Evolutionary conservation across 495 filamentous ascomycete species (phyloP).

Genomic region (Hyaloscypha bicolor): DNA sequence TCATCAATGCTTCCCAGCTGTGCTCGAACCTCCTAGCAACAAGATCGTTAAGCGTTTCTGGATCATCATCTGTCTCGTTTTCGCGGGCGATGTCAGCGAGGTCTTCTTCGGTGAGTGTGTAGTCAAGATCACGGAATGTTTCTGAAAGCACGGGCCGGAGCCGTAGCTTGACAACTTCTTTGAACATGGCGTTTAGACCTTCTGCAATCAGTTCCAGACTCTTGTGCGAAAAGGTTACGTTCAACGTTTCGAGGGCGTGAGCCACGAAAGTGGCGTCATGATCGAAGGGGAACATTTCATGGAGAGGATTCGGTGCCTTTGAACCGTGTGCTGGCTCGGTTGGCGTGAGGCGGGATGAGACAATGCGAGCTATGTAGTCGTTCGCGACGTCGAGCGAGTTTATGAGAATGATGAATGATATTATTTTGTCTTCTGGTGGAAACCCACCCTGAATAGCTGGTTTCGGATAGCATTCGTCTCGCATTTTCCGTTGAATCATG

Average conservation of each 20-base stretch:
- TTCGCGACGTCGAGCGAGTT: slow-evolving; percentile 92
- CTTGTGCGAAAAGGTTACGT: slow-evolving; percentile 72
- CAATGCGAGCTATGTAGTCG: slow-evolving; percentile 87
- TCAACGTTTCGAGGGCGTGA: slow-evolving; percentile 66
- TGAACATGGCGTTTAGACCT: slow-evolving; percentile 80
- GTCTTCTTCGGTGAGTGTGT: slow-evolving; percentile 55
- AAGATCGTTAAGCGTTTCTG: slow-evolving; percentile 50
- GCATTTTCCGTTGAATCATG: slow-evolving; percentile 97
- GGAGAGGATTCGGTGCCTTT: slow-evolving; percentile 45
- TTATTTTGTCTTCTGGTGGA: slow-evolving; percentile 80
- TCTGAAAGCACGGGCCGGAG: slow-evolving; percentile 84
- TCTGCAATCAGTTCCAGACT: slow-evolving; percentile 79
- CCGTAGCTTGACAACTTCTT: slow-evolving; percentile 83
- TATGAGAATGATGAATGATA: slow-evolving; percentile 87
- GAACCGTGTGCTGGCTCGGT: slow-evolving; percentile 24
- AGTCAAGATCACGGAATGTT: slow-evolving; percentile 90
- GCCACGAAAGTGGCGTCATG: slow-evolving; percentile 69
- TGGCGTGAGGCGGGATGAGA: slow-evolving; percentile 59
- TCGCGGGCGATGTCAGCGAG: slow-evolving; percentile 47
- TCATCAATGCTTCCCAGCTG: slow-evolving; percentile 82
- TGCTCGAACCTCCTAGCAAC: slow-evolving; percentile 76
- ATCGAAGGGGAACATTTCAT: slow-evolving; percentile 74
- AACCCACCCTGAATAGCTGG: slow-evolving; percentile 70
- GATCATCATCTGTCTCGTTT: slow-evolving; percentile 51
- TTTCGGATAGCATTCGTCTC: slow-evolving; percentile 88